These are phyloP conservation scores for Rhizopogon vulgaris DNA, from an alignment of 768 basidiomycete genomes.

Conservation along the genomic window DNA sequence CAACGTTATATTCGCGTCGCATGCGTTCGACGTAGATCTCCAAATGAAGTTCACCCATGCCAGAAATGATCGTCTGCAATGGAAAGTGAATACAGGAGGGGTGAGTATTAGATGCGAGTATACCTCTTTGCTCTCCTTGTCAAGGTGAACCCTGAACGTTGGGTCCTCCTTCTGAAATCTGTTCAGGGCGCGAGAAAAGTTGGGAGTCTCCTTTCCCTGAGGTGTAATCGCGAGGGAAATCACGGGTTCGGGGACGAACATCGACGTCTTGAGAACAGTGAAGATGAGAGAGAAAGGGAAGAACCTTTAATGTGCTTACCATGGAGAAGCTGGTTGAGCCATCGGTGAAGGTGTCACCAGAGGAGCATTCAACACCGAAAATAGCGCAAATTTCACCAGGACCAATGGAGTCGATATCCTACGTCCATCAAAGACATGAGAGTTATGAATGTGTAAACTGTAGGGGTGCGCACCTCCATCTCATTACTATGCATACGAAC, in stretches of 20 bases:
- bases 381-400: conserved; percentile 99
- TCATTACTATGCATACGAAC: conserved; percentile 99
- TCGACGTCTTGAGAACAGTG: conserved; percentile 63
- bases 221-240: conserved; percentile 94
- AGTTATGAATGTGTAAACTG: not conserved
- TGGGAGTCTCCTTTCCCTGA: conserved; percentile 86
- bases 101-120: conserved; percentile 4
- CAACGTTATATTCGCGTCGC: conserved; percentile 94
- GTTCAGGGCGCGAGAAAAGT: conserved; percentile 94
- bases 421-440: not conserved
- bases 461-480: conserved; percentile 72
- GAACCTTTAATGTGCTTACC: conserved; percentile 41
- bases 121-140: conserved; percentile 91
- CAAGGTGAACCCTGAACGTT: conserved; percentile 96
- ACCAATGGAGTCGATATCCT: conserved; percentile 91
- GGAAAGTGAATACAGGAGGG: conserved; percentile 1
- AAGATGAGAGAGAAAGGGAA: not conserved
- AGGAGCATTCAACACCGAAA: conserved; percentile 97
- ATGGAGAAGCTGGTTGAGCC: conserved; percentile 87
- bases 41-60: conserved; percentile 98
- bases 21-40: conserved; percentile 99
- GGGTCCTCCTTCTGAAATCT: conserved; percentile 99
- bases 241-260: conserved; percentile 98
- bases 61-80: conserved; percentile 90
- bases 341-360: conserved; percentile 97